phyloP scores from a whole-genome alignment of 2,329 filamentous ascomycete species.

The Paraconiothyrium brasiliense region DNA sequence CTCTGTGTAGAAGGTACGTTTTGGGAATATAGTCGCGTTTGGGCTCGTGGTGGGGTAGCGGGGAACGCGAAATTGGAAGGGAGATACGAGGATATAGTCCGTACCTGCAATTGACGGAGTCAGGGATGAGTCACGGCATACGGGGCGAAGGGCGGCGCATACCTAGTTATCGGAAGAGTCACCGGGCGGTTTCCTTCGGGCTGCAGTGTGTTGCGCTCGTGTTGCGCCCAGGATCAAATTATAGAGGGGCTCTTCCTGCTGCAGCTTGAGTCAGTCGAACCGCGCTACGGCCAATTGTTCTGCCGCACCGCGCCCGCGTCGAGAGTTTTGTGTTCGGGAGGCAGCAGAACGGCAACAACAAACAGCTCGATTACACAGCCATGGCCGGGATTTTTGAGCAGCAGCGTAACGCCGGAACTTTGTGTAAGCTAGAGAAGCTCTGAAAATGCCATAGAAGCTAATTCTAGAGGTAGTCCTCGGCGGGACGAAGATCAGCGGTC shows the following conservation, averaged over 20 bases:
- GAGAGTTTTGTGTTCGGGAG: slow-evolving; percentile 43
- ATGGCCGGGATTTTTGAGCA: slow-evolving; percentile 99
- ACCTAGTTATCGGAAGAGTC: slow-evolving; percentile 26
- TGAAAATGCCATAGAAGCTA: slow-evolving; percentile 26
- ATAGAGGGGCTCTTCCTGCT: slow-evolving; percentile 33
- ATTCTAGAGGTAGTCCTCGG: slow-evolving; percentile 73
- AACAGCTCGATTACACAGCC: slow-evolving; percentile 43
- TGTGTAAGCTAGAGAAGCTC: slow-evolving; percentile 68
- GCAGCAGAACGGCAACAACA: slow-evolving; percentile 39
- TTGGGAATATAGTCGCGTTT: slow-evolving; percentile 22
- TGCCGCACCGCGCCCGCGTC: slow-evolving; percentile 31
- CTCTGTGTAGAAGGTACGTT: slow-evolving; percentile 12
- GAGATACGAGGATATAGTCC: slow-evolving; percentile 8
- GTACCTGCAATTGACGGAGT: slow-evolving; percentile 36
- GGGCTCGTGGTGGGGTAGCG: slow-evolving; percentile 44
- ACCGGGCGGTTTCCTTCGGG: slow-evolving; percentile 24
- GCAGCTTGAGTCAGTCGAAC: slow-evolving; percentile 32
- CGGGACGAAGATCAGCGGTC: slow-evolving; percentile 95
- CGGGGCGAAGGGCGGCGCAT: slow-evolving; percentile 14
- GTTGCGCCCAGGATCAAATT: slow-evolving; percentile 22
- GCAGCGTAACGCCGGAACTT: slow-evolving; percentile 87
- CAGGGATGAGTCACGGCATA: slow-evolving; percentile 21
- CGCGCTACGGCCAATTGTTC: slow-evolving; percentile 15
- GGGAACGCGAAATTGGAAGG: slow-evolving; percentile 31
- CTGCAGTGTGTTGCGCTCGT: slow-evolving; percentile 29